phyloP scores from a whole-genome alignment of 306 rosid species.

The Sesbania bispinosa region DNA sequence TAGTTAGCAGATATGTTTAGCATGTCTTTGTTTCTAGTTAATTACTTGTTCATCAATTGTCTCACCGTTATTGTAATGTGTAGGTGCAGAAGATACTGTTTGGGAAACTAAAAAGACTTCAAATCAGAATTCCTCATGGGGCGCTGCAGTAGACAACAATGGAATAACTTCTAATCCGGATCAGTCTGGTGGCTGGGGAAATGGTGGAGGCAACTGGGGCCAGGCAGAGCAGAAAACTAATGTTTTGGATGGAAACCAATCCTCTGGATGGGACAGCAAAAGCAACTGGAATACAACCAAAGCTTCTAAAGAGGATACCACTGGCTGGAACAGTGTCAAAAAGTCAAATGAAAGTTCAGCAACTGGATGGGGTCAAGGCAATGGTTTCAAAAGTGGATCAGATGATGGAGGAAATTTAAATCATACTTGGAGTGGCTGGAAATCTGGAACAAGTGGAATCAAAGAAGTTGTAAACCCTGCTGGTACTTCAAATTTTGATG shows the following conservation, averaged over 20 bases:
- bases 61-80: slow-evolving; percentile 22
- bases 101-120: slow-evolving; percentile 63
- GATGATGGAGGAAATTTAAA: slow-evolving; percentile 16
- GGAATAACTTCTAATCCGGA: slow-evolving; percentile 30
- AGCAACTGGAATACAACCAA: slow-evolving; percentile 18
- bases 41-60: background rate
- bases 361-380: slow-evolving; percentile 35
- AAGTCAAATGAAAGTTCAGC: slow-evolving; percentile 14
- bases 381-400: slow-evolving; percentile 24
- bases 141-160: slow-evolving; percentile 43
- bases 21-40: background rate
- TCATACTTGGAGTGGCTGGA: background rate
- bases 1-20: slow-evolving; percentile 34
- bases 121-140: slow-evolving; percentile 60
- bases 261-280: slow-evolving; percentile 24
- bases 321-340: slow-evolving; percentile 29
- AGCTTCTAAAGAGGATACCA: background rate
- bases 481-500: background rate
- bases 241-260: slow-evolving; percentile 10
- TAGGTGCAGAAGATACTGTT: slow-evolving; percentile 50
- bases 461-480: background rate
- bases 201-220: slow-evolving; percentile 34
- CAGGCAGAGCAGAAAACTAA: slow-evolving; percentile 34
- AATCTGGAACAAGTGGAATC: slow-evolving; percentile 22
- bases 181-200: slow-evolving; percentile 60